Evolutionary conservation across 495 filamentous ascomycete species (phyloP).

Genomic region (Physcia stellaris): DNA sequence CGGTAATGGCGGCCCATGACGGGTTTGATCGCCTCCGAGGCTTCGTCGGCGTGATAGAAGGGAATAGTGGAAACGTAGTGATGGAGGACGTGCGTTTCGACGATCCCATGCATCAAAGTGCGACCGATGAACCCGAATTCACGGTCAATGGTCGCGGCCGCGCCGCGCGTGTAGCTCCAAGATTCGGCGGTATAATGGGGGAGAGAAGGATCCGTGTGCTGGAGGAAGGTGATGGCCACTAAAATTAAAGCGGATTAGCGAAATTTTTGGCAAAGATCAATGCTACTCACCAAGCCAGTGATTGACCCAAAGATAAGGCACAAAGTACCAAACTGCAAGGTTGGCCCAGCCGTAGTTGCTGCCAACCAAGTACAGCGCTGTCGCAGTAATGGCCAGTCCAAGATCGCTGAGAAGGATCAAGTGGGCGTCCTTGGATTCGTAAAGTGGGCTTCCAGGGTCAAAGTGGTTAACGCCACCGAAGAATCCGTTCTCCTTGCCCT

Average conservation of each 20-base stretch:
- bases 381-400: conserved; percentile 48
- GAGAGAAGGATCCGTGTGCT: conserved; percentile 46
- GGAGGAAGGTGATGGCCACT: conserved; percentile 49
- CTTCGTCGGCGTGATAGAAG: conserved; percentile 49
- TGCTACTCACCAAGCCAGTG: conserved; percentile 59
- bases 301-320: conserved; percentile 97
- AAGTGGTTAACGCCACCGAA: conserved; percentile 87
- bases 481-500: conserved; percentile 78
- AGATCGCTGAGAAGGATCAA: conserved; percentile 74
- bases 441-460: conserved; percentile 72
- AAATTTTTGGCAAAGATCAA: not conserved
- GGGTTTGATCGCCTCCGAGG: conserved; percentile 43
- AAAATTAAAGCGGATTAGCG: conserved; percentile 27
- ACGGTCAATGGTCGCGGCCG: conserved; percentile 46
- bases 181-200: conserved; percentile 41
- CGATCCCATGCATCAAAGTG: conserved; percentile 45
- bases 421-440: conserved; percentile 77
- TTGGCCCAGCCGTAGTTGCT: conserved; percentile 73
- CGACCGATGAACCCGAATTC: conserved; percentile 48
- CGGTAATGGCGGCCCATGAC: conserved; percentile 46
- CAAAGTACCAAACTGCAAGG: conserved; percentile 81
- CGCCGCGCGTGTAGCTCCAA: conserved; percentile 45
- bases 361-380: conserved; percentile 43
- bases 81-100: conserved; percentile 48
- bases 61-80: conserved; percentile 49